Base-by-base conservation (phyloP, 2,329 filamentous ascomycete genomes). In the Malbranchea cinnamomea region DNA sequence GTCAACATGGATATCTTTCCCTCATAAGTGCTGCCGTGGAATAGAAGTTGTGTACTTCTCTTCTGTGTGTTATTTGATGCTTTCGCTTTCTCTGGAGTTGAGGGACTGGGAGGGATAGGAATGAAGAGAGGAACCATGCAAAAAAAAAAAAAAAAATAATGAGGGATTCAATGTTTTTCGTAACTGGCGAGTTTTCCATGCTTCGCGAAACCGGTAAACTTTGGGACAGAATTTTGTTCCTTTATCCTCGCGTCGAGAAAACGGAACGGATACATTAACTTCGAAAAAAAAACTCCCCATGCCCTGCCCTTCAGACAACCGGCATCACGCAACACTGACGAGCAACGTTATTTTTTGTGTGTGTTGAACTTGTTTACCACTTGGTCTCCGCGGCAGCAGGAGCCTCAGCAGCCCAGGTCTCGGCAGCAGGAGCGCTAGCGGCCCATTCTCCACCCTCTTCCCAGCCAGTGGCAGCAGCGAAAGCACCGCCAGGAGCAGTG, bases 1-100 rank as follows among this genome's bases (percentile, higher is more conserved):
- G 54, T 54, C 56, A 60, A 55, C 53, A 53, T 53, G 53, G 83
- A 78, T 93, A 84, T 95, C 87, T 95, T 95, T 95, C 87, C 87
- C 84, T 94, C 85, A 79, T 94, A 68, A 94, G 84, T 78, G 74
- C 77, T 66, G 30, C 67, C 71, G 53, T 53, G 50, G 54, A 53
- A 47, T 48, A 51, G 33, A 22, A 30, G 40, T 38, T 30, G 32
- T 34, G 34, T 35, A n/a, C 21, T 31, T 17, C n/a, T n/a, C n/a
- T n/a, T n/a, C n/a, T n/a, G n/a, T n/a, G 11, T 23, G 11, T n/a
- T 27, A 15, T 24, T 20, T 23, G 10, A 17, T 33, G 10, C 13
- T 16, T 33, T 22, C 28, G 26, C 12, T 10, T 15, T 13, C 13
- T 10, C 16, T 19, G 18, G 5, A 11, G 18, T 9, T 23, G 14